Base-by-base conservation (phyloP, 345 rosid species). In the Sisymbrium altissimum region DNA sequence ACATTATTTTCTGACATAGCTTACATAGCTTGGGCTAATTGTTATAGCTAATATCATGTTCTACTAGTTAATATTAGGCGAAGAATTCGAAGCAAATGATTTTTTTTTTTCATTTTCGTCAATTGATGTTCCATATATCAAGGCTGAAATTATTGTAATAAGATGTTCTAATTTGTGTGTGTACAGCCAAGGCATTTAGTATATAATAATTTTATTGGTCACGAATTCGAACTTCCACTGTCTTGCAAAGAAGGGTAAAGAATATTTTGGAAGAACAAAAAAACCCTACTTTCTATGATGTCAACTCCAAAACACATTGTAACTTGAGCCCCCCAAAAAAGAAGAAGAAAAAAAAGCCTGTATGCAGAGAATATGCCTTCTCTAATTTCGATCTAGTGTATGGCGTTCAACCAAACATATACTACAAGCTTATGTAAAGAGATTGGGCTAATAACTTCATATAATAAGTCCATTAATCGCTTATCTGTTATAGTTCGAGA, bases 251-350 rank as follows among this genome's bases (percentile, higher is more conserved):
- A n/a, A n/a, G n/a, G n/a, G n/a, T n/a, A n/a, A n/a, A n/a, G 75
- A 76, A 76, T 76, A 76, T 76, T 27, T 76, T 4, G 80, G 75
- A 71, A 70, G 66, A 70, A 70, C 3, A 70, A 55, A 38, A 70
- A 18, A 70, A 56, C 75, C 71, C 75, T 35, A 76, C 38, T 76
- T 62, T 69, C 74, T 35, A 76, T 76, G 80, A 64, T 63, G 80
- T 45, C 60, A 70, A 56, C 53, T 70, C 40, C 46, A 64, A 61
- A 54, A 70, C 13, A 76, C 80, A 76, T 76, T 64, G 75, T 44
- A 76, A 76, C 71, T 63, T 76, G 80, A 70, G 25, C 14, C 36
- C 14, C 14, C 32, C 18, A 2, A 40, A 53, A 53, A 53, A 8
- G 1, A 53, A 8, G 1, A 12, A 5, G n/a, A n/a, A 8, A 30